Evolutionary conservation across 371 early-diverging fungal species (phyloP).

Genomic region (Syncephalis fuscata): DNA sequence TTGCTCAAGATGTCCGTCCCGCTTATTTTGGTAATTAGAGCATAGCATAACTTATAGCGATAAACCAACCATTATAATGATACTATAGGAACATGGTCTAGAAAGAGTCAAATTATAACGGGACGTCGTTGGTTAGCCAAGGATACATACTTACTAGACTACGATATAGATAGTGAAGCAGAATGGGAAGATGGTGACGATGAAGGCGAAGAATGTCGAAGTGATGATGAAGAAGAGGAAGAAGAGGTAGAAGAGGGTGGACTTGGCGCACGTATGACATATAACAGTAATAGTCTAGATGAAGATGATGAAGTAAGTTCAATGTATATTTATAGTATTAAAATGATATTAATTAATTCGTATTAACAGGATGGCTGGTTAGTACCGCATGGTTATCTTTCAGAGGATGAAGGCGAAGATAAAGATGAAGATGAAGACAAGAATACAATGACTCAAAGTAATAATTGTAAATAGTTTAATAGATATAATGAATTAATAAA

Average conservation of each 20-base stretch:
- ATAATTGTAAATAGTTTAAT: conserved; percentile 9
- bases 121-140: conserved; percentile 41
- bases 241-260: conserved; percentile 19
- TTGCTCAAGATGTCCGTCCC: conserved; percentile 52
- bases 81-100: conserved; percentile 64
- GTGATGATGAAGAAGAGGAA: conserved; percentile 58
- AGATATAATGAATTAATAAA: too few species aligned
- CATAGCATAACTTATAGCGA: neutral
- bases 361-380: conserved; percentile 30
- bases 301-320: conserved; percentile 32
- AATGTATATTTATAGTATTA: conserved; percentile 9
- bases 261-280: too few species aligned
- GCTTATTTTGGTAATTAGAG: conserved; percentile 46
- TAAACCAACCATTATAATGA: neutral
- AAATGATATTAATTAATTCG: neutral
- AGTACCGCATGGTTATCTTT: conserved; percentile 66
- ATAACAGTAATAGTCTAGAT: too few species aligned
- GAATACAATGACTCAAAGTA: too few species aligned
- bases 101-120: conserved; percentile 25
- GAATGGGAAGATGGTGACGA: conserved; percentile 80
- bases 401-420: conserved; percentile 55
- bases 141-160: conserved; percentile 48
- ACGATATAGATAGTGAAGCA: conserved; percentile 71
- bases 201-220: conserved; percentile 71
- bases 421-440: conserved; percentile 5